Evolutionary conservation across 169 alveolate genomes (phyloP), one percentile per base, ranked within the genome.

Genomic region (Cryptosporidium canis): DNA sequence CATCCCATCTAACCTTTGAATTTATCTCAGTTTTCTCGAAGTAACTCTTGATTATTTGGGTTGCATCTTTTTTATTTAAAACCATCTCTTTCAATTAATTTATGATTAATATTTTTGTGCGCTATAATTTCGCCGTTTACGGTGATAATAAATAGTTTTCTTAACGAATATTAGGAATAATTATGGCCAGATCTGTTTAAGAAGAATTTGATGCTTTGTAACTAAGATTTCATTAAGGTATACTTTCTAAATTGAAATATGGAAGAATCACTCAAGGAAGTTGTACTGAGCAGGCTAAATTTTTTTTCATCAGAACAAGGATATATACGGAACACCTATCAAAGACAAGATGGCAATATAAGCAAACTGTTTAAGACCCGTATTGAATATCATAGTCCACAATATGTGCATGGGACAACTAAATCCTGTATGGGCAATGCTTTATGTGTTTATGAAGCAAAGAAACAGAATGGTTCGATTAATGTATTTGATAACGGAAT

Each of bases 231-330:
- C 3, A 18, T 21, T 14, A 3, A 51, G 9, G 1, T 18, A 21
- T 12, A 21, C 33, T 67, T 18, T 5, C 58, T 16, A 43, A 44
- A 24, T 3, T 44, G 14, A 4, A 51, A 24, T 16, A 77, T 77
- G 87, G 14, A 39, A 18, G 63, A 77, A 12, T 58, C 29, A 41
- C 37, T 77, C 16, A 41, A 77, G 44, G 39, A 77, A 43, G 43
- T 77, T 37, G 72, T 41, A 16, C 43, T 77, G 11, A 29, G 39
- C 8, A 53, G 71, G 9, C 47, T 77, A 37, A 77, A 77, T 58
- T 55, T 77, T 9, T 77, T 77, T 43, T 55, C 87, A 16, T 77
- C 77, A 24, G 87, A 77, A 41, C 51, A 61, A 56, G 87, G 87
- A 21, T 35, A 29, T 18, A 48, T 45, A 29, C 47, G 84, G 14